Conservation (phyloP, 177 flowering plant species). For the Vitis hybrid region DNA sequence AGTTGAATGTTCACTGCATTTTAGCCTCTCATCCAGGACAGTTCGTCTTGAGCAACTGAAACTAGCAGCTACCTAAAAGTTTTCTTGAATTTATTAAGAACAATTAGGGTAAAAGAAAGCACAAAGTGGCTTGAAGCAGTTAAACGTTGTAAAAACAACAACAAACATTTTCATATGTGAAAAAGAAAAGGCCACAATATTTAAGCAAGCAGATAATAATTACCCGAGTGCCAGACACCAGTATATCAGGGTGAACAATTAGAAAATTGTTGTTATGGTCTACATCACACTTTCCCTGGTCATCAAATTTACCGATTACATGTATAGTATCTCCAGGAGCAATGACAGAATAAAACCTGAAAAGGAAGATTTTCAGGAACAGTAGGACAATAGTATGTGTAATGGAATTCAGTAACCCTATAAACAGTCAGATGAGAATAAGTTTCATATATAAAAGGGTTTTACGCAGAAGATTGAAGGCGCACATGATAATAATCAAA, state of each 20-base stretch:
- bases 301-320: conserved; percentile 87
- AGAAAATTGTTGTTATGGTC: conserved; percentile 59
- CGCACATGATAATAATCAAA: background rate
- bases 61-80: conserved; percentile 80
- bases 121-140: background rate
- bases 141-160: conserved; percentile 1
- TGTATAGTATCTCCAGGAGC: conserved; percentile 91
- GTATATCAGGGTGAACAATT: conserved; percentile 81
- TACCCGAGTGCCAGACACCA: conserved; percentile 96
- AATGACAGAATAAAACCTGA: conserved; percentile 78
- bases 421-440: background rate
- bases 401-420: background rate
- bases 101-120: background rate
- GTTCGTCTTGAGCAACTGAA: conserved; percentile 83
- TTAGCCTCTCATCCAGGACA: conserved; percentile 91
- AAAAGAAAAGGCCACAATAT: background rate
- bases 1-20: conserved; percentile 57
- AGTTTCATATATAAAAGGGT: background rate
- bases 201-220: conserved; percentile 6
- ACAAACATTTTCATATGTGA: background rate
- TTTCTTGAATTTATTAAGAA: background rate
- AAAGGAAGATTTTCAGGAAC: background rate
- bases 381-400: background rate
- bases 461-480: background rate
- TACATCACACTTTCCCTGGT: conserved; percentile 71